Evolutionary conservation across 345 rosid genomes (phyloP), one percentile per base, ranked within the genome.

Genomic region (Eutrema yunnanense): DNA sequence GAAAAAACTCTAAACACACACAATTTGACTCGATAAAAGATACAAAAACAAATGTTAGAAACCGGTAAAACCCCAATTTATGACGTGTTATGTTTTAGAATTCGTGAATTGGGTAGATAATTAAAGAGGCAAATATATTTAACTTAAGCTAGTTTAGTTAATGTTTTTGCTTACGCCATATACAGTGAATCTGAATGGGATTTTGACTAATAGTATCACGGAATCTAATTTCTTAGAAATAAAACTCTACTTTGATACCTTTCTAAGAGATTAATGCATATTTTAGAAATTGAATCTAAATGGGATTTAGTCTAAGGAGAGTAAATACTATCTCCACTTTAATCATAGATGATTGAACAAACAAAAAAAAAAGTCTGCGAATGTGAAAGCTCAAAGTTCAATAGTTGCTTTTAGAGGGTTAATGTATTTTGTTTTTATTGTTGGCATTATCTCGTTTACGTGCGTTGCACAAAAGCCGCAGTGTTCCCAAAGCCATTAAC

Each of bases 381-480:
- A 19, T 19, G 12, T 9, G 22, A 27, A 66, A 51, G 48, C 65
- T 33, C 37, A 12, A 62, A 62, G 51, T 10, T 67, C 3, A 53
- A 67, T 16, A 11, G 3, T 42, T 65, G 57, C 8, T 49, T 65
- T 44, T 34, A 65, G 56, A 65, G 22, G 56, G 19, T 37, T 22
- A 22, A 26, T 43, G 29, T 41, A 6, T 9, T 48, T 13, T 26
- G 48, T 11, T 9, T 58, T 38, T 3, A 8, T 51, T 43, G 8
- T 62, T 33, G 53, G 40, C 51, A 9, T 42, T 43, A 9, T 55
- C 41, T 32, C 8, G 48, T 63, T 54, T 54, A 73, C 77, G 71
- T 73, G 77, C 77, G 58, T 36, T 64, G 71, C 77, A 73, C 65
- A 44, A 63, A 73, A 73, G 41, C 53, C 22, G 4, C 13, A 64